Conservation (phyloP, 495 filamentous ascomycete species). For the Penicillium paradoxum region DNA sequence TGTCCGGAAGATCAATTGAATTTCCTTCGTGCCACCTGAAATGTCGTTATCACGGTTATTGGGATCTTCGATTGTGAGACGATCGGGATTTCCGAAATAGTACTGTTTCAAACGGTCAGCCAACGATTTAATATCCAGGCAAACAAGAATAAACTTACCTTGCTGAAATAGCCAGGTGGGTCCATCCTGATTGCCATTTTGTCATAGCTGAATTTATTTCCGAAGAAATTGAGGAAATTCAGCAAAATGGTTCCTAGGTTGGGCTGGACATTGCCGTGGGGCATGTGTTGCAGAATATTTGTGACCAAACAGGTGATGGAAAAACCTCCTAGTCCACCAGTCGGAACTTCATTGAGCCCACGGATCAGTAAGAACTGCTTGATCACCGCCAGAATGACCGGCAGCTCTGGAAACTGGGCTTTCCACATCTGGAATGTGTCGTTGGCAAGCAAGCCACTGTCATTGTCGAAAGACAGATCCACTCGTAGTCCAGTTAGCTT, state of each 20-base stretch:
- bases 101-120: neutral
- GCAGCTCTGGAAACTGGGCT: constrained; percentile 71
- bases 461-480: constrained; percentile 92
- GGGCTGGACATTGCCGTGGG: constrained; percentile 54
- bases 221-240: constrained; percentile 85
- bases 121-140: neutral
- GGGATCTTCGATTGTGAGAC: constrained; percentile 80
- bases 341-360: constrained; percentile 81
- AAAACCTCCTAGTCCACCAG: constrained; percentile 91
- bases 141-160: constrained; percentile 50
- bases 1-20: constrained; percentile 50
- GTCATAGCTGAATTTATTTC: constrained; percentile 65
- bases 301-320: constrained; percentile 90
- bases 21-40: constrained; percentile 69
- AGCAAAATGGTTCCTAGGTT: constrained; percentile 76
- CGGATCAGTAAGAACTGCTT: constrained; percentile 91
- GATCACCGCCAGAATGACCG: constrained; percentile 72
- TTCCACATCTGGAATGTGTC: constrained; percentile 77
- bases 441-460: constrained; percentile 71
- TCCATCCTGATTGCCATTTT: constrained; percentile 67
- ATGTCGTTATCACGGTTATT: constrained; percentile 83
- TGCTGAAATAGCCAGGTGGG: constrained; percentile 64
- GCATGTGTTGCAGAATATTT: constrained; percentile 73
- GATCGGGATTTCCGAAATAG: constrained; percentile 35
- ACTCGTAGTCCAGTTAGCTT: constrained; percentile 65